These are phyloP conservation scores for Xylariaceae sp. DNA, from an alignment of 2,329 filamentous ascomycete genomes.

Conservation along the genomic window DNA sequence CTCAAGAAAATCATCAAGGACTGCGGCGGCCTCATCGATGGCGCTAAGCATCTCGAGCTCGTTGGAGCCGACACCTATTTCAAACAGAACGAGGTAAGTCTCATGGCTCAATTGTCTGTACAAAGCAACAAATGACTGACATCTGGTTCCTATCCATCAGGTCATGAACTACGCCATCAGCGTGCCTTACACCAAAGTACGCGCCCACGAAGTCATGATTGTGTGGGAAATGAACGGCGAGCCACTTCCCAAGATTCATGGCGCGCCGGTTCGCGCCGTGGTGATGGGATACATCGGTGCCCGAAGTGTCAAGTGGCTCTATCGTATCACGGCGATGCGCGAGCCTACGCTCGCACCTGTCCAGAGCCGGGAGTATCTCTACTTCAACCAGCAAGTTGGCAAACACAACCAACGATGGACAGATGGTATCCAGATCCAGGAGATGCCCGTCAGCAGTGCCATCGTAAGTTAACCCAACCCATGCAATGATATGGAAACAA, in stretches of 20 bases:
- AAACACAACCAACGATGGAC: slow-evolving; percentile 59
- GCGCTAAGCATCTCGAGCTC: slow-evolving; percentile 60
- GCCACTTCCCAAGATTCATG: slow-evolving; percentile 59
- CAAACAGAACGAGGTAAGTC: slow-evolving; percentile 51
- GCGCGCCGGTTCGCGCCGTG: slow-evolving; percentile 56
- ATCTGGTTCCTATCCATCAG: slow-evolving; percentile 13
- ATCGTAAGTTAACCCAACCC: slow-evolving; percentile 7
- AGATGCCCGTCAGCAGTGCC: slow-evolving; percentile 59
- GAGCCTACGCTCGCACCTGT: slow-evolving; percentile 54
- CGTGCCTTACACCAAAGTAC: slow-evolving; percentile 64
- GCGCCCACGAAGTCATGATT: slow-evolving; percentile 59
- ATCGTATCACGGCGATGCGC: slow-evolving; percentile 55
- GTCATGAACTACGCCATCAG: slow-evolving; percentile 62
- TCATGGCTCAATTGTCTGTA: slow-evolving; percentile 52
- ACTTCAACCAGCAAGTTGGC: slow-evolving; percentile 63
- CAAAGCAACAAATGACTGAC: slow-evolving; percentile 19
- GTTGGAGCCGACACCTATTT: slow-evolving; percentile 69
- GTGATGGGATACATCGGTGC: slow-evolving; percentile 65
- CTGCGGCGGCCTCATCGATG: slow-evolving; percentile 55
- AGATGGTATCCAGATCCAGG: slow-evolving; percentile 62
- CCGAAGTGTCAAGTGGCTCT: slow-evolving; percentile 58
- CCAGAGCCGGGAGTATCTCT: slow-evolving; percentile 61
- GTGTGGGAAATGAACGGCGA: slow-evolving; percentile 69
- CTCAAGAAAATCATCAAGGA: slow-evolving; percentile 66
- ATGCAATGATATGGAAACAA: not conserved